Evolutionary conservation across 345 rosid species (phyloP).

Genomic region (Salix caprea): DNA sequence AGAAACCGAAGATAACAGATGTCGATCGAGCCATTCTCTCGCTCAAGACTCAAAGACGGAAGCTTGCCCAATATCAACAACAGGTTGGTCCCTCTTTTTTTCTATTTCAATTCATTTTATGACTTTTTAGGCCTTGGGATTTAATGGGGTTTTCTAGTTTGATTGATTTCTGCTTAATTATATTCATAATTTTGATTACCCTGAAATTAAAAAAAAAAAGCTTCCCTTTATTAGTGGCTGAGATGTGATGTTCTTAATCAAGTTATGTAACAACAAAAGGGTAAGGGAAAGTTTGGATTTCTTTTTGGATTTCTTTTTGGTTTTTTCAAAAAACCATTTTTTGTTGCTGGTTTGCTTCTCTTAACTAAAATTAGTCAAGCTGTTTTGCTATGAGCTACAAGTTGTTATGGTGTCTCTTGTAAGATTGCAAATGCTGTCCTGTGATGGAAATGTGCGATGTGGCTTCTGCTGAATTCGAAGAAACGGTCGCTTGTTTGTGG

Average conservation of each 20-base stretch:
- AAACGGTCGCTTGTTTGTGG: neutral
- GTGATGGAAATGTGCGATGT: neutral
- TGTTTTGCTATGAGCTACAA: neutral
- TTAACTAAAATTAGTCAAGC: neutral
- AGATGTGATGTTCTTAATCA: neutral
- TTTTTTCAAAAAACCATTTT: neutral
- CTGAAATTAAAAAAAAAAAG: neutral
- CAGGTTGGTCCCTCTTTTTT: constrained; percentile 41
- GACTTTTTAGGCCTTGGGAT: neutral
- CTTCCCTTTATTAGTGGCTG: neutral
- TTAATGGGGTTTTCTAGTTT: neutral
- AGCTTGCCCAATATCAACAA: constrained; percentile 84
- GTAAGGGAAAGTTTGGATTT: neutral
- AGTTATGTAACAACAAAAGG: neutral
- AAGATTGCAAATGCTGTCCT: neutral
- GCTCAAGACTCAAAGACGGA: constrained; percentile 93
- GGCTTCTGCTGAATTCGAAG: neutral
- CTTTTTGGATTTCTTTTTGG: neutral
- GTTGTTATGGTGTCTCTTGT: neutral
- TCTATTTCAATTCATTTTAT: neutral
- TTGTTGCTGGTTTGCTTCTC: neutral
- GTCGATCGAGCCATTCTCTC: constrained; percentile 91
- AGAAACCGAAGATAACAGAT: constrained; percentile 91
- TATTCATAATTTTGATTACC: neutral
- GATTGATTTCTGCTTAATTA: neutral